Evolutionary conservation across 148 eudicot species (phyloP), one percentile per base, ranked within the genome.

Genomic region (Vaccinium vitisidaea): DNA sequence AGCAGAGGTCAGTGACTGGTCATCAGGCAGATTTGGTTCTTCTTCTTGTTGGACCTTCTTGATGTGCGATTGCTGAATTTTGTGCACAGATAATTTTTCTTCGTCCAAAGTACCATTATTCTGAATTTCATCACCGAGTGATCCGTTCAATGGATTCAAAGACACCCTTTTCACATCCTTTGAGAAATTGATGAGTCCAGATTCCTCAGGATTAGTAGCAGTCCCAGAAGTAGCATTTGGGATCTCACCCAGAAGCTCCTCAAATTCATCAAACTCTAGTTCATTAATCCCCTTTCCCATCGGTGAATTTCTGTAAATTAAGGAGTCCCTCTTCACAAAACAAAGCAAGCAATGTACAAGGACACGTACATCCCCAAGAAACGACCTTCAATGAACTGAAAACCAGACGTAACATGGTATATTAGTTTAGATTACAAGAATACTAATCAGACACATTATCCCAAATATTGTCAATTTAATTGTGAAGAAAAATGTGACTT

Each of bases 181-280:
- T 2, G 78, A 84, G 74, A 65, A 71, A 58, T 73, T 77, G 75
- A 83, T 54, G 54, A 84, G 23, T 76, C 86, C 84, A 76, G 80
- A 74, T 84, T 87, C 84, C 58, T 88, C 87, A 7, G 77, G 63
- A 83, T 39, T 81, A 8, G 82, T 48, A 81, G 82, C 52, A 50
- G 73, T 75, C 71, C 77, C 86, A 80, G 86, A 84, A 21, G 90
- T 88, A 49, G 80, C 88, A 81, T 80, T 73, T 2, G 90, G 90
- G 46, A 88, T 88, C 86, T 88, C 90, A 50, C 86, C 86, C 50
- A 88, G 90, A 48, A 88, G 90, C 77, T 86, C 82, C 82, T 88
- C 90, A 77, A 88, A 86, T 86, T 88, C 90, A 86, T 88, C 90
- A 58, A 83, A 81, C 82, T 88, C 90, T 53, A 83, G 21, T 81